These are phyloP conservation scores for Xylaria multiplex DNA, from an alignment of 2,329 filamentous ascomycete species.

Conservation along the genomic window DNA sequence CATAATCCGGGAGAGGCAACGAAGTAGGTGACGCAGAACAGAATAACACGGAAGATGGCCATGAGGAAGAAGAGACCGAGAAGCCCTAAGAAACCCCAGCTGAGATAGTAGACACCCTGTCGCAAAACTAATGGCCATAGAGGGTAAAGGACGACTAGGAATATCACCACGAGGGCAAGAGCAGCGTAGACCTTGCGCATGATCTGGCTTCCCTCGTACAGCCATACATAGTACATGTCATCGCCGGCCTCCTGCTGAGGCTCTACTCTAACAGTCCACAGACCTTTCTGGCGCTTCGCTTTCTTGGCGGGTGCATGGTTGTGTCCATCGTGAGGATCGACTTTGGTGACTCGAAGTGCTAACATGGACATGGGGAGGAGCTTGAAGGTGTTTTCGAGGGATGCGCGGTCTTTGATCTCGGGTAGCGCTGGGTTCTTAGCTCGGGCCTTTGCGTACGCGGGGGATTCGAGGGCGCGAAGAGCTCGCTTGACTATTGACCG, in stretches of 20 bases:
- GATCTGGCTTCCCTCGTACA: constrained; percentile 93
- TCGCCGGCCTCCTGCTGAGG: constrained; percentile 91
- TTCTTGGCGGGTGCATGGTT: constrained; percentile 73
- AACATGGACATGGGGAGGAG: constrained; percentile 93
- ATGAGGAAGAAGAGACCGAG: constrained; percentile 96
- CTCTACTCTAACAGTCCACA: constrained; percentile 96
- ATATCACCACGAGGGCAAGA: constrained; percentile 83
- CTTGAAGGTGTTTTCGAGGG: constrained; percentile 94
- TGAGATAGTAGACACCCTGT: constrained; percentile 96
- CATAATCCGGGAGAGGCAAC: constrained; percentile 86
- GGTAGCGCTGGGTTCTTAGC: constrained; percentile 91
- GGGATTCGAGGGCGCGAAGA: constrained; percentile 86
- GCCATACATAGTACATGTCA: constrained; percentile 94
- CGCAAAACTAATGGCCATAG: constrained; percentile 93
- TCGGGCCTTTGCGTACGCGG: constrained; percentile 87
- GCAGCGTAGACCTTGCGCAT: constrained; percentile 92
- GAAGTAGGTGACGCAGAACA: constrained; percentile 95
- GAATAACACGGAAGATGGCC: constrained; percentile 94
- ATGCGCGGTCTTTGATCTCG: constrained; percentile 85
- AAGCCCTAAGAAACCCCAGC: constrained; percentile 89
- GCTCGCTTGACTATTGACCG: constrained; percentile 84
- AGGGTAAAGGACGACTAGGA: constrained; percentile 92
- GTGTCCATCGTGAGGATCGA: constrained; percentile 80
- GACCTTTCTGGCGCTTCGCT: constrained; percentile 90
- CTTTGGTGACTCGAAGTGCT: constrained; percentile 86